Conservation (phyloP, 805 yeast species). For the Aciculoconidium aculeatum region DNA sequence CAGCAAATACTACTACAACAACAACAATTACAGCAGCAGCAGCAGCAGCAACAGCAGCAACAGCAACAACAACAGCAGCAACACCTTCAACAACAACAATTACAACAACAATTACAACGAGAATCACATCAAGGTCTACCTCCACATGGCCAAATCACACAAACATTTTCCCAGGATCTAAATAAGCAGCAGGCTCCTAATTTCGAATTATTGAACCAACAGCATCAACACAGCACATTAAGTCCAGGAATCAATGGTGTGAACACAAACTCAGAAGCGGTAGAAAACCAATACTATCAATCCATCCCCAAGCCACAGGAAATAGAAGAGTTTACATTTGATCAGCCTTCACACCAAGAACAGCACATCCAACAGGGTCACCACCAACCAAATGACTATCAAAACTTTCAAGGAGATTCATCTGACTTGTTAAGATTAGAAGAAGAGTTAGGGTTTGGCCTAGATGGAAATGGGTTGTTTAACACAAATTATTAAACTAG, state of each 20-base stretch:
- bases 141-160: conserved; percentile 3
- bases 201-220: conserved; percentile 10
- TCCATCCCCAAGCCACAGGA: conserved; percentile 41
- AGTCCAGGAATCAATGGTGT: conserved; percentile 15
- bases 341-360: conserved; percentile 4
- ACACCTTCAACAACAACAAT: conserved; percentile 8
- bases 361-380: conserved; percentile 5
- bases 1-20: conserved; percentile 11
- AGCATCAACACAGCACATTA: conserved; percentile 8
- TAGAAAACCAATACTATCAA: conserved; percentile 26
- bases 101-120: conserved; percentile 7
- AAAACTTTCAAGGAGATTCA: conserved; percentile 4
- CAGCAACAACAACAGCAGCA: conserved; percentile 7
- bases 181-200: conserved; percentile 5
- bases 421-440: conserved; percentile 33
- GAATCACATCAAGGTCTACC: conserved; percentile 6
- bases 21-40: conserved; percentile 9
- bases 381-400: conserved; percentile 5
- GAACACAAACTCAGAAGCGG: conserved; percentile 16
- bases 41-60: conserved; percentile 11
- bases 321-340: conserved; percentile 29
- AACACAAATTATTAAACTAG: conserved; percentile 6
- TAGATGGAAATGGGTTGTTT: conserved; percentile 30
- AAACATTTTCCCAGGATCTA: conserved; percentile 4
- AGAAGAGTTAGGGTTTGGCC: conserved; percentile 41